Evolutionary conservation across 306 rosid genomes (phyloP).

Genomic region (Inga laurina): DNA sequence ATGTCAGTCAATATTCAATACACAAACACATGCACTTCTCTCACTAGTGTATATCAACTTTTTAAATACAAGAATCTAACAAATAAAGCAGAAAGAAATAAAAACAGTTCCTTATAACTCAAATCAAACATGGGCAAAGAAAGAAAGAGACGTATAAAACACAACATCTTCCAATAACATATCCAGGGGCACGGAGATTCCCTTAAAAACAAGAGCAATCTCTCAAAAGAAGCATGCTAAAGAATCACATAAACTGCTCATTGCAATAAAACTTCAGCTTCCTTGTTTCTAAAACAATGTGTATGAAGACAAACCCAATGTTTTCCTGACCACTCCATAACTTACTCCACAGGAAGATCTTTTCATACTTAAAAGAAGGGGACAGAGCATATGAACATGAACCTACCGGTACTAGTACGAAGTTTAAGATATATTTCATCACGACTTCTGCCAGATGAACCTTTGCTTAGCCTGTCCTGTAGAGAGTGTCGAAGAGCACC

Average conservation of each 20-base stretch:
- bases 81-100: background rate
- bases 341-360: no score
- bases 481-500: conserved; percentile 95
- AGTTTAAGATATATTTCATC: conserved; percentile 91
- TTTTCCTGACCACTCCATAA: background rate
- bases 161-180: conserved; percentile 1
- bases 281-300: background rate
- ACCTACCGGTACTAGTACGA: conserved; percentile 79
- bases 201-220: background rate
- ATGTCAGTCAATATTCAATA: background rate
- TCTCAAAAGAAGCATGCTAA: background rate
- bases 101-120: background rate
- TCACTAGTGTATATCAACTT: background rate
- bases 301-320: background rate
- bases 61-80: background rate
- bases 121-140: background rate
- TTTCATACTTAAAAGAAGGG: background rate
- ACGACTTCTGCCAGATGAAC: conserved; percentile 72
- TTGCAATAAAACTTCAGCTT: background rate
- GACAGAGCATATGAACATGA: conserved; percentile 14
- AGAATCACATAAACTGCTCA: background rate
- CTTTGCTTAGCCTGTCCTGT: conserved; percentile 89
- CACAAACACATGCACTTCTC: background rate
- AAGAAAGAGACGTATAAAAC: background rate
- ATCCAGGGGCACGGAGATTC: background rate